Percentiles rank a stretch among this genome's conserved stretches.
phyloP scores from a whole-genome alignment of 306 rosid species.

The Citrullus mucosospermus region DNA sequence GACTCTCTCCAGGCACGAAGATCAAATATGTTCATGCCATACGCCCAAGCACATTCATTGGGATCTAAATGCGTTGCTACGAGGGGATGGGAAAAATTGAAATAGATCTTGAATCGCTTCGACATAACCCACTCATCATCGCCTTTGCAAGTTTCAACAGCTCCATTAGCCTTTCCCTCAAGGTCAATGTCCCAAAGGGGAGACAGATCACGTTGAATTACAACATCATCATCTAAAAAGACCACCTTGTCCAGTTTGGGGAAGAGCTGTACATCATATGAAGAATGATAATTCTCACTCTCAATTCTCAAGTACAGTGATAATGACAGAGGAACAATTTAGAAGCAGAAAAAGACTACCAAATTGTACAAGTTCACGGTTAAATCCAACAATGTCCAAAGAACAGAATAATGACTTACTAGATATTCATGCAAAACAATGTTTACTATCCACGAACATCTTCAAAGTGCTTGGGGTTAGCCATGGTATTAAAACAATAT shows the following conservation, averaged over 20 bases:
- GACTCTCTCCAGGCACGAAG: slow-evolving; percentile 71
- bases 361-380: not conserved
- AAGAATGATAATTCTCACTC: not conserved
- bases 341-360: not conserved
- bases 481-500: not conserved
- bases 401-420: not conserved
- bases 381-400: not conserved
- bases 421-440: not conserved
- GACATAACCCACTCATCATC: slow-evolving; percentile 98
- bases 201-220: slow-evolving; percentile 78
- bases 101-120: slow-evolving; percentile 77
- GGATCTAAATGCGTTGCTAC: slow-evolving; percentile 59
- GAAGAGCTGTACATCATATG: slow-evolving; percentile 48
- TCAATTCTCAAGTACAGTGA: not conserved
- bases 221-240: slow-evolving; percentile 86
- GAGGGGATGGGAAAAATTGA: slow-evolving; percentile 88
- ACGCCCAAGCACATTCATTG: slow-evolving; percentile 98
- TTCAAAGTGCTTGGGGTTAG: not conserved
- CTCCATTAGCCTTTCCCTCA: slow-evolving; percentile 88
- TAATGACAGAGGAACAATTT: not conserved
- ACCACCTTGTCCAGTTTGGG: slow-evolving; percentile 92
- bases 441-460: not conserved
- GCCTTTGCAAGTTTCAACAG: slow-evolving; percentile 98
- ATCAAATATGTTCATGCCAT: slow-evolving; percentile 94
- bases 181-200: slow-evolving; percentile 87